Base-by-base conservation (phyloP, 495 filamentous ascomycete species). In the Hypoxylon intermedium region DNA sequence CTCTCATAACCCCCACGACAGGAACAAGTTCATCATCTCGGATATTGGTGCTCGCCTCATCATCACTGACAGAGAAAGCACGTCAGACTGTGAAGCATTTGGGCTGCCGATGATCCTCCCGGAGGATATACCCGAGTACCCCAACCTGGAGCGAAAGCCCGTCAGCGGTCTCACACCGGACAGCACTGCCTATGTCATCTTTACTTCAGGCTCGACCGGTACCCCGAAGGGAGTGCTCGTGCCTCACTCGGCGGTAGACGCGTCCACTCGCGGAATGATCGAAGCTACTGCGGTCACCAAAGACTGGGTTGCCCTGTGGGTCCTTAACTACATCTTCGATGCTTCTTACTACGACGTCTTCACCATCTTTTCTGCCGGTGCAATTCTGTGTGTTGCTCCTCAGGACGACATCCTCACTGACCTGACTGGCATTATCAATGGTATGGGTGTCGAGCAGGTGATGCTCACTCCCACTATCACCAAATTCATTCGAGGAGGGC, bases 391-490 rank as follows among this genome's bases (percentile, higher is more conserved):
- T 21, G 87, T 93, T 3, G 89, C 89, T 2, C 79, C 83, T 6
- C 83, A 82, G 40, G 89, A 90, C 49, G 85, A 88, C 62, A 93
- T 93, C 36, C 82, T 85, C 59, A 88, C 92, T 67, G 81, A 77
- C 44, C 78, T 93, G 20, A 89, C 89, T 1, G 87, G 89, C 63
- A 91, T 89, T 89, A 91, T 93, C 86, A 77, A 76, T 45, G 77
- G 85, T 47, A 80, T 90, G 58, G 72, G 77, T 28, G 82, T 85
- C 13, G 91, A 89, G 12, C 83, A 92, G 43, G 91, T 90, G 3
- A 90, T 92, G 66, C 76, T 93, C 19, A 93, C 90, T 0, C 90
- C 90, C 16, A 90, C 89, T 37, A 88, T 93, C 90, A 89, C 89
- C 45, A 89, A 93, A 62, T 89, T 93, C 48, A 76, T 93, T 11